Conservation (phyloP, 345 rosid genomes). For the Heritiera littoralis region DNA sequence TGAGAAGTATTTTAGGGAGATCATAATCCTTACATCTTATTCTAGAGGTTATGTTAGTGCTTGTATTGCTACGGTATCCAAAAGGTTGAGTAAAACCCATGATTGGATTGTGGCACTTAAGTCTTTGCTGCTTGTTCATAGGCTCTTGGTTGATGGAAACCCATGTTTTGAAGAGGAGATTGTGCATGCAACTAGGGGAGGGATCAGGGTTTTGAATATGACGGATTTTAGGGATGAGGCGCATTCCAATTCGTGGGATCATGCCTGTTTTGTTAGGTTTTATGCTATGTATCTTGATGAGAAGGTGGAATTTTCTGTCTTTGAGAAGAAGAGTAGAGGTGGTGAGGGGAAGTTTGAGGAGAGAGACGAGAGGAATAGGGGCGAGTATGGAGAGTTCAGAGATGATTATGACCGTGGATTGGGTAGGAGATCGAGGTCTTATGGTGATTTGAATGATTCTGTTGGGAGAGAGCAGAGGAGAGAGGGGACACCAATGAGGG, state of each 20-base stretch:
- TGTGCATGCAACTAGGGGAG: slow-evolving; percentile 64
- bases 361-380: slow-evolving; percentile 40
- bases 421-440: slow-evolving; percentile 67
- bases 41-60: slow-evolving; percentile 73
- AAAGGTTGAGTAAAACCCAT: slow-evolving; percentile 72
- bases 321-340: slow-evolving; percentile 52
- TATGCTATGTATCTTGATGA: slow-evolving; percentile 80
- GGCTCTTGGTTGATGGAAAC: slow-evolving; percentile 68
- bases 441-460: slow-evolving; percentile 70
- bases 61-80: slow-evolving; percentile 72
- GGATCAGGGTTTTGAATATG: slow-evolving; percentile 76
- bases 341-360: slow-evolving; percentile 43
- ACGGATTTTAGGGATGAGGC: slow-evolving; percentile 88
- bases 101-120: slow-evolving; percentile 97
- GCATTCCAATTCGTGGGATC: slow-evolving; percentile 95
- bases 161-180: slow-evolving; percentile 76
- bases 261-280: slow-evolving; percentile 73
- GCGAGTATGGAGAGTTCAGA: slow-evolving; percentile 41
- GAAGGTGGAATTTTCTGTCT: slow-evolving; percentile 60
- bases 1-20: slow-evolving; percentile 77
- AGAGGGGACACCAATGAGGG: slow-evolving; percentile 59
- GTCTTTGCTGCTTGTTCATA: slow-evolving; percentile 66
- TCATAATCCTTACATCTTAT: slow-evolving; percentile 54
- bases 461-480: slow-evolving; percentile 47
- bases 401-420: slow-evolving; percentile 42